Base-by-base conservation (phyloP, 805 yeast genomes). In the Nakazawaea peltata region DNA sequence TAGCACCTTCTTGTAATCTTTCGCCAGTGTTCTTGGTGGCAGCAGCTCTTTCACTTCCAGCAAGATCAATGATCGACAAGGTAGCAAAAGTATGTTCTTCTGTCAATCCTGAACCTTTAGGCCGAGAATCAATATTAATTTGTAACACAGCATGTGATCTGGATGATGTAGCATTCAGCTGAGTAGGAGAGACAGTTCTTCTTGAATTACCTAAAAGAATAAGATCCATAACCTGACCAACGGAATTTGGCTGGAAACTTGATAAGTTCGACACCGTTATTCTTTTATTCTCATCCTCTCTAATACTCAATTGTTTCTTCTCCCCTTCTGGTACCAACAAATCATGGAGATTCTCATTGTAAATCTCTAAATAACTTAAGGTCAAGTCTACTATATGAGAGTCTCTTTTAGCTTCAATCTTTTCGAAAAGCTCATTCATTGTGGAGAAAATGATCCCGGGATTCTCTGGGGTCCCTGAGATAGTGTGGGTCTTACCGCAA, bases 401-500 rank as follows among this genome's bases (percentile, higher is more conserved):
- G 43, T 78, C 84, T 17, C 62, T 50, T 31, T 74, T 47, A 2
- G 59, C 62, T 11, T 76, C 81, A 21, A 87, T 81, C 36, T 65
- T 63, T 14, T 59, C 59, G 51, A 80, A 87, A 23, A 90, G 59
- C 40, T 84, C 94, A 42, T 73, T 65, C 80, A 85, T 77, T 0
- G 95, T 79, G 28, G 79, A 58, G 46, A 78, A 83, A 0, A 86
- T 81, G 11, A 88, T 71, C 0, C 95, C 96, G 0, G 95, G 95
- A 18, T 69, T 59, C 2, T 71, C 71, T 0, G 76, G 67, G 0
- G 78, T 70, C 0, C 96, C 96, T 51, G 81, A 72, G 22, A 88
- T 82, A 0, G 97, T 88, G 53, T 81, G 86, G 0, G 97, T 88
- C 52, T 88, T 88, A n/a, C 97, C 97, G 56, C 97, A 88, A 0